phyloP scores from a whole-genome alignment of 306 rosid species.

The Styphnolobium japonicum region DNA sequence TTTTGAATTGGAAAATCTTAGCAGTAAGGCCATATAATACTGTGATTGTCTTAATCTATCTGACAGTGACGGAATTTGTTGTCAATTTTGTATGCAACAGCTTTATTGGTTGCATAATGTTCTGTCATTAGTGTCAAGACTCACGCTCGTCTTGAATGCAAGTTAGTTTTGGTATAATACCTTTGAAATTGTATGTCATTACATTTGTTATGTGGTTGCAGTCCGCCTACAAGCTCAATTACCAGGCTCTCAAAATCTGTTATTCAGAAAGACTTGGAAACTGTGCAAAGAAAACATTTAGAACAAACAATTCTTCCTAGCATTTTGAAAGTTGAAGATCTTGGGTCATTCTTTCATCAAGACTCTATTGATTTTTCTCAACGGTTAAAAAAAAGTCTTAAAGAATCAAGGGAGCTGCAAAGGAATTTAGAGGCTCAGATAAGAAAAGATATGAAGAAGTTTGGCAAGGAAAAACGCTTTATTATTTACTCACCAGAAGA shows the following conservation, averaged over 20 bases:
- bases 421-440: constrained; percentile 54
- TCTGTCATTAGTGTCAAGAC: background rate
- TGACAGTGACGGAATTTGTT: background rate
- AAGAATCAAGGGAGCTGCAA: constrained; percentile 78
- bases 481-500: constrained; percentile 65
- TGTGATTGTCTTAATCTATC: constrained; percentile 3
- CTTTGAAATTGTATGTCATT: constrained; percentile 29
- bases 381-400: constrained; percentile 54
- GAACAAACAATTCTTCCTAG: constrained; percentile 75
- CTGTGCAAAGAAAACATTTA: constrained; percentile 61
- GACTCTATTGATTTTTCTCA: constrained; percentile 64
- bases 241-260: constrained; percentile 70
- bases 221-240: constrained; percentile 42
- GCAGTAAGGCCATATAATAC: background rate
- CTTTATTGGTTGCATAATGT: constrained; percentile 9
- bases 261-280: constrained; percentile 79
- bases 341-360: constrained; percentile 53
- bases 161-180: constrained; percentile 10
- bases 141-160: background rate
- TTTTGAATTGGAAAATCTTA: constrained; percentile 8
- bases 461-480: constrained; percentile 62
- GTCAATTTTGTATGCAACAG: constrained; percentile 20
- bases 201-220: constrained; percentile 49
- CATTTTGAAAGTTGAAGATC: constrained; percentile 64
- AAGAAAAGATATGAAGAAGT: constrained; percentile 65